Evolutionary conservation across 1,284 basidiomycete genomes (phyloP).

Genomic region (Kwoniella shivajii): DNA sequence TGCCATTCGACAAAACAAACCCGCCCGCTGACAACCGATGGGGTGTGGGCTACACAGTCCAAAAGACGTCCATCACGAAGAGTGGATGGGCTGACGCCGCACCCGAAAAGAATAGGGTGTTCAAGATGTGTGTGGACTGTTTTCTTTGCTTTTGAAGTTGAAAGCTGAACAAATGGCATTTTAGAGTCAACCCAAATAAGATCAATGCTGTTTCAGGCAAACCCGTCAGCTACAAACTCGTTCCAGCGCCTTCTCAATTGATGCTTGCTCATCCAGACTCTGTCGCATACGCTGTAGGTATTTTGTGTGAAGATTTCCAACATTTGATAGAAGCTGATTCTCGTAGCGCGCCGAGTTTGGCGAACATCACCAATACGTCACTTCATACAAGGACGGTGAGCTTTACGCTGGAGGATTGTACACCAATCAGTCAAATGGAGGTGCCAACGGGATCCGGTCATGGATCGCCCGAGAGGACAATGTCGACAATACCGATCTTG

Average conservation of each 20-base stretch:
- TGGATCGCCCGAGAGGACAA: slow-evolving; percentile 21
- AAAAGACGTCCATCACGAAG: slow-evolving; percentile 10
- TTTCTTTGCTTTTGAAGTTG: background rate
- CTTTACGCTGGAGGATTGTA: slow-evolving; percentile 17
- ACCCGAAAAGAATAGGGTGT: slow-evolving; percentile 12
- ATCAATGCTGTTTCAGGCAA: slow-evolving; percentile 20
- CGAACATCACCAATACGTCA: slow-evolving; percentile 18
- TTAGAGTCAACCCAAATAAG: slow-evolving; percentile 17
- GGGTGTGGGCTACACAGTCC: slow-evolving; percentile 14
- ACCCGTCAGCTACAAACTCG: slow-evolving; percentile 20
- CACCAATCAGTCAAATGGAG: slow-evolving; percentile 20
- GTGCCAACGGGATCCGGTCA: slow-evolving; percentile 14
- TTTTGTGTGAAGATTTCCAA: background rate
- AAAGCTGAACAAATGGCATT: background rate
- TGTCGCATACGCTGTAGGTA: slow-evolving; percentile 1
- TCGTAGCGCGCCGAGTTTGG: slow-evolving; percentile 14
- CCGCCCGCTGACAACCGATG: slow-evolving; percentile 7
- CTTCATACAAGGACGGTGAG: slow-evolving; percentile 17
- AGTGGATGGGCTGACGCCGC: slow-evolving; percentile 15
- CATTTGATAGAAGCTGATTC: background rate
- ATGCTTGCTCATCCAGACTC: slow-evolving; percentile 12
- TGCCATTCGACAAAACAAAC: slow-evolving; percentile 2
- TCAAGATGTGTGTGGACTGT: slow-evolving; percentile 16
- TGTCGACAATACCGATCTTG: slow-evolving; percentile 29
- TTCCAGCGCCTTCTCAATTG: slow-evolving; percentile 17